These are phyloP conservation scores for Brassica juncea DNA, from an alignment of 345 rosid genomes.

Conservation along the genomic window DNA sequence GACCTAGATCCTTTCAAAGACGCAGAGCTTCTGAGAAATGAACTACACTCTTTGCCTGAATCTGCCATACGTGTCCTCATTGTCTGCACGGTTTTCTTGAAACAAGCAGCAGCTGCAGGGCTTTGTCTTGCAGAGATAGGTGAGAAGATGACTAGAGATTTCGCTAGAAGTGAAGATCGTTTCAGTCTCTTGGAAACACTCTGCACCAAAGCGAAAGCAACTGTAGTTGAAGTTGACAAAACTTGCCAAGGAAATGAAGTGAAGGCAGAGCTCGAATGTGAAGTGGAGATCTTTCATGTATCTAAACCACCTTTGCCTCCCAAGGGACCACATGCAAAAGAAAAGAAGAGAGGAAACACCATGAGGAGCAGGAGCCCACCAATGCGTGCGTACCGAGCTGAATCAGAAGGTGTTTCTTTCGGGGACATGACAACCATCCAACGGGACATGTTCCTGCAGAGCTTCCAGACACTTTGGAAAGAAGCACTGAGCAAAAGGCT, in stretches of 20 bases:
- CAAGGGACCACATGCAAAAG: conserved; percentile 33
- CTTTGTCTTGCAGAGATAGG: conserved; percentile 82
- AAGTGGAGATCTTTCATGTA: conserved; percentile 21
- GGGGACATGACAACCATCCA: conserved; percentile 62
- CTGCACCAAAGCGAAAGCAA: conserved; percentile 58
- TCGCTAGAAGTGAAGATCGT: conserved; percentile 51
- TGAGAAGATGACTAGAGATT: conserved; percentile 70
- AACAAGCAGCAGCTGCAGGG: conserved; percentile 62
- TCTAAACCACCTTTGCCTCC: conserved; percentile 46
- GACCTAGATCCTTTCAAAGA: conserved; percentile 71
- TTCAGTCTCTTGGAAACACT: conserved; percentile 60
- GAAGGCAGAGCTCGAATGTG: conserved; percentile 38
- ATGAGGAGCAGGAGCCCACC: conserved; percentile 50
- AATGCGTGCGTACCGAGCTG: conserved; percentile 24
- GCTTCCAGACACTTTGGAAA: conserved; percentile 60
- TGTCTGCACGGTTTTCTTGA: conserved; percentile 73
- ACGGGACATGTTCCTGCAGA: conserved; percentile 64
- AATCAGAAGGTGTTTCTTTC: conserved; percentile 46
- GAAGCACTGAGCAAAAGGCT: conserved; percentile 45
- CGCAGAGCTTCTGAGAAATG: conserved; percentile 58
- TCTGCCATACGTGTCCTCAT: conserved; percentile 64
- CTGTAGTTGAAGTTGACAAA: background rate
- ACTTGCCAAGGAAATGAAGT: conserved; percentile 32
- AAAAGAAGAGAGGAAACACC: conserved; percentile 24
- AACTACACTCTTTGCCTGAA: conserved; percentile 62